A percentile compares a stretch with the other conserved stretches of the same genome.
Evolutionary conservation across 2,329 filamentous ascomycete species (phyloP).

Genomic region (Fusarium nanum): DNA sequence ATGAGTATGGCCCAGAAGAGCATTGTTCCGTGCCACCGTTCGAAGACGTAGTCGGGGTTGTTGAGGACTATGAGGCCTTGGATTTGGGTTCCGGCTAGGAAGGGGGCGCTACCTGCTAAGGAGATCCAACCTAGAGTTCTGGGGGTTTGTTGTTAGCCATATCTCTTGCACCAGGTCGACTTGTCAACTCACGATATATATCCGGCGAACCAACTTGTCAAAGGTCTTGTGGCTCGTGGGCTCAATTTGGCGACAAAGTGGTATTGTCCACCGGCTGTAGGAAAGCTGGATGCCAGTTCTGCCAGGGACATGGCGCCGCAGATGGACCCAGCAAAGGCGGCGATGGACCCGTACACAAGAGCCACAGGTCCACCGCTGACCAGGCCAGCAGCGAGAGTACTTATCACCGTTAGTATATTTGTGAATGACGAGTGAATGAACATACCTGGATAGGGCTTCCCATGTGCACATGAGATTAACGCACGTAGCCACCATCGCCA

Average conservation of each 20-base stretch:
- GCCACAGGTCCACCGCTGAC: conserved; percentile 31
- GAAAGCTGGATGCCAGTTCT: conserved; percentile 30
- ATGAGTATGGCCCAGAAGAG: conserved; percentile 33
- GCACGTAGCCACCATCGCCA: conserved; percentile 24
- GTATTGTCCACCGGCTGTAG: conserved; percentile 35
- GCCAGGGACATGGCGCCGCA: conserved; percentile 39
- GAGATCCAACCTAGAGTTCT: conserved; percentile 36
- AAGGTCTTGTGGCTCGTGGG: neutral
- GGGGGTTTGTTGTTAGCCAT: neutral
- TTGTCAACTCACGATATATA: conserved; percentile 30
- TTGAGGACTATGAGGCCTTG: conserved; percentile 36
- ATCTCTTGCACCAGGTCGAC: no score
- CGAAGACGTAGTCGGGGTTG: conserved; percentile 26
- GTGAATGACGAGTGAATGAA: rapidly evolving
- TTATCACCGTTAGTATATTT: neutral
- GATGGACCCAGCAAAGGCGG: conserved; percentile 22
- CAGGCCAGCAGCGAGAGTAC: conserved; percentile 31
- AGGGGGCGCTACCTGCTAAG: conserved; percentile 25
- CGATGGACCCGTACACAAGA: conserved; percentile 28
- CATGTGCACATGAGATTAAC: conserved; percentile 36
- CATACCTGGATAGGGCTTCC: conserved; percentile 38
- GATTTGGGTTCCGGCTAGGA: conserved; percentile 32
- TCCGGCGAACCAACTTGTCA: conserved; percentile 32
- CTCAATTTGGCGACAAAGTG: conserved; percentile 31
- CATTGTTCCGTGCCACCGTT: conserved; percentile 36